Conservation (phyloP, 768 basidiomycete species). For the Termitomyces sp. region DNA sequence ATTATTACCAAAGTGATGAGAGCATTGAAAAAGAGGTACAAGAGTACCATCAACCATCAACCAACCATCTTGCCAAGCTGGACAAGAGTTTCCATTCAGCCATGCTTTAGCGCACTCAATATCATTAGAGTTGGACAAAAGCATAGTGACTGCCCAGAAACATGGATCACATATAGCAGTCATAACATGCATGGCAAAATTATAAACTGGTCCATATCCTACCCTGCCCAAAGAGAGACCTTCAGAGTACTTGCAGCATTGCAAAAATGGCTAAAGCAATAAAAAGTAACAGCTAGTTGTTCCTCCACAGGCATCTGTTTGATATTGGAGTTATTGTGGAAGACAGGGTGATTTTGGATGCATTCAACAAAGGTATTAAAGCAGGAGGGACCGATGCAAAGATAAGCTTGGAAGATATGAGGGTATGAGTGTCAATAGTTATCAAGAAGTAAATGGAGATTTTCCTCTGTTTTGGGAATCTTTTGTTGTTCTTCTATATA, state of each 20-base stretch:
- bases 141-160: not conserved
- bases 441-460: not conserved
- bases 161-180: not conserved
- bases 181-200: conserved; percentile 10
- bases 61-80: conserved; percentile 18
- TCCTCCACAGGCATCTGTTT: conserved; percentile 12
- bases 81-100: conserved; percentile 18
- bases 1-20: conserved; percentile 27
- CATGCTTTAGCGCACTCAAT: conserved; percentile 16
- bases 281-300: conserved; percentile 12
- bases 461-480: not conserved
- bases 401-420: not conserved
- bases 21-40: conserved; percentile 12
- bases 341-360: conserved; percentile 6
- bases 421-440: not conserved
- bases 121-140: not conserved
- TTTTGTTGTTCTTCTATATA: too few species aligned
- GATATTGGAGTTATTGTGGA: conserved; percentile 14
- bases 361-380: not conserved
- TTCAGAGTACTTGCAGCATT: not conserved
- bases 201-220: conserved; percentile 12
- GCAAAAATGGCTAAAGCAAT: not conserved
- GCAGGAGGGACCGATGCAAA: not conserved
- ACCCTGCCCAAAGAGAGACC: conserved; percentile 15
- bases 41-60: too few species aligned